These are phyloP conservation scores for Miamiensis avidus DNA, from an alignment of 169 alveolate genomes.

Conservation along the genomic window DNA sequence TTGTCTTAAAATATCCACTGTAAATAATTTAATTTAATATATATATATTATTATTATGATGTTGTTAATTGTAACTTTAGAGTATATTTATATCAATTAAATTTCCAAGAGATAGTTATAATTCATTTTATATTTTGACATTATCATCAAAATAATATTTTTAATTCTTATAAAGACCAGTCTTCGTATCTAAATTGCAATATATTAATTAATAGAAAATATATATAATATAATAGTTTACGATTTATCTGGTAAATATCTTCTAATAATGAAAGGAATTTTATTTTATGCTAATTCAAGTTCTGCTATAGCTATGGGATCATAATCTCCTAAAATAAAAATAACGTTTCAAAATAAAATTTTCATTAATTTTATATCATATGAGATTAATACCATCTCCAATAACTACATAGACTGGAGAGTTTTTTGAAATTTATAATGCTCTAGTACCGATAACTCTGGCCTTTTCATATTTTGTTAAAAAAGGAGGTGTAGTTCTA, in stretches of 20 bases:
- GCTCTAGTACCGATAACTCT: constrained; percentile 99
- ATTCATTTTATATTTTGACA: too few relatives aligned
- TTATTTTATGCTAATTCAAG: constrained; percentile 96
- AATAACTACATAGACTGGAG: constrained; percentile 92
- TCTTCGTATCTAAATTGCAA: background rate
- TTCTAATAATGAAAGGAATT: constrained; percentile 97
- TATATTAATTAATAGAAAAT: too few relatives aligned
- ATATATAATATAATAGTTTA: constrained; percentile 41
- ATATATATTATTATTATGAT: too few relatives aligned
- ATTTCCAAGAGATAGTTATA: background rate
- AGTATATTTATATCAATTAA: too few relatives aligned
- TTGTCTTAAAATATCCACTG: too few relatives aligned
- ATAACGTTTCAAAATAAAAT: constrained; percentile 75
- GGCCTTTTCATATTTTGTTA: constrained; percentile 99
- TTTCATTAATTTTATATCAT: constrained; percentile 4
- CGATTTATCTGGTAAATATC: constrained; percentile 98
- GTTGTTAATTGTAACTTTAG: too few relatives aligned
- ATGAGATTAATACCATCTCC: constrained; percentile 73
- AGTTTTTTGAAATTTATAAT: constrained; percentile 97
- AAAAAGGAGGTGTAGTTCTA: constrained; percentile 93
- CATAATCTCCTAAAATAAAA: constrained; percentile 64
- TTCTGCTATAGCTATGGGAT: constrained; percentile 98
- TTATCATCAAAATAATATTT: background rate
- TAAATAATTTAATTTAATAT: too few relatives aligned
- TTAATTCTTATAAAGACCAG: background rate